These are phyloP conservation scores for Backusella mclennaniae DNA, from an alignment of 192 early-diverging fungal genomes.

Conservation along the genomic window DNA sequence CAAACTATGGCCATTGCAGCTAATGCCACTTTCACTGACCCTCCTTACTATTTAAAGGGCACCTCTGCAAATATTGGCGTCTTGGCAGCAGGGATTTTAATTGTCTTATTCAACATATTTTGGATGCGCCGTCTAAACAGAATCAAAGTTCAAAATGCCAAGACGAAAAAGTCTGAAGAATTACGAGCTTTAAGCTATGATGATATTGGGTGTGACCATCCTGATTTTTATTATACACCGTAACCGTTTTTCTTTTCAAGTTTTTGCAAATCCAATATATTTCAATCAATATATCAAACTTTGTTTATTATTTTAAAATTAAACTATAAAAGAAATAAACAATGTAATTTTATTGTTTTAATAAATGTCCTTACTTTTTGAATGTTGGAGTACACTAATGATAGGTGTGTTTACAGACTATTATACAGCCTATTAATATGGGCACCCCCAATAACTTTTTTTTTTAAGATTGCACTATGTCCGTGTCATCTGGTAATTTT, in stretches of 20 bases:
- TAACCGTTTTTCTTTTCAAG: neutral
- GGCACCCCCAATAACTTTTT: too few species aligned
- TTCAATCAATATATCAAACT: neutral
- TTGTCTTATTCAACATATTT: neutral
- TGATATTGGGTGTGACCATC: constrained; percentile 15
- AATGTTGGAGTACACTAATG: too few species aligned
- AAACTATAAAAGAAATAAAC: neutral
- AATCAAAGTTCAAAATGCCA: neutral
- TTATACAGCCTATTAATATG: too few species aligned
- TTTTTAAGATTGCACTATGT: too few species aligned
- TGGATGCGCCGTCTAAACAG: neutral
- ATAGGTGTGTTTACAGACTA: too few species aligned
- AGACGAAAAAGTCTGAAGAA: neutral
- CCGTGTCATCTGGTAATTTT: too few species aligned
- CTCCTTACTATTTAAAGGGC: constrained; percentile 7
- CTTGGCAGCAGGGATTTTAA: neutral
- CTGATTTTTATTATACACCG: constrained; percentile 17
- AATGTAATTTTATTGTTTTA: neutral
- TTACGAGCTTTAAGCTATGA: constrained; percentile 4
- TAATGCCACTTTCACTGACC: constrained; percentile 8
- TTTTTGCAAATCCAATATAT: neutral
- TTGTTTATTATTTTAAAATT: neutral
- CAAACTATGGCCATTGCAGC: constrained; percentile 13
- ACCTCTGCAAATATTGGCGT: neutral
- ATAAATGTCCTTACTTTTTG: neutral